Evolutionary conservation across 805 yeast genomes (phyloP), one percentile per base, ranked within the genome.

Genomic region (Yarrowia porcina): DNA sequence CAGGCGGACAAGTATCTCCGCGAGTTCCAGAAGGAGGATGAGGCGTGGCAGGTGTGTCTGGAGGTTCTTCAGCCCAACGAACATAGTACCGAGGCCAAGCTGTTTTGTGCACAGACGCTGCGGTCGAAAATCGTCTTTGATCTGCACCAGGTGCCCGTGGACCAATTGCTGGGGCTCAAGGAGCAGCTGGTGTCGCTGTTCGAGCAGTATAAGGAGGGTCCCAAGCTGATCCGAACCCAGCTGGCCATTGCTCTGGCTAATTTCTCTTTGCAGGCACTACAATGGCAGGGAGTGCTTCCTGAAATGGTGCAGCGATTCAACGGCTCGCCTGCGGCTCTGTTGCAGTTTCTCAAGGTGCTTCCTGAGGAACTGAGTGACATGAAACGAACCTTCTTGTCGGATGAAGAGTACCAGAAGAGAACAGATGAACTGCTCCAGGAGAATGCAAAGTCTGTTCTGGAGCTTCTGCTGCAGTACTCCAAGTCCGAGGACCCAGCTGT

Each of bases 81-180:
- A 4, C 67, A 67, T 30, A 74, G 83, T 4, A 66, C 84, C 45
- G 89, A 87, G 70, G 75, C 88, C 57, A 85, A 85, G 69, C 78
- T 94, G 69, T 94, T 96, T 76, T 87, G 93, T 15, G 88, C 97
- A 0, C 99, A 96, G 73, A 94, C 99, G 0, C 76, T 94, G 65
- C 79, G 97, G 66, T 86, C 92, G 45, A 63, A 82, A 69, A 82
- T 90, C 59, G 88, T 89, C 12, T 92, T 89, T 73, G 98, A 94
- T 74, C 77, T 93, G 67, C 77, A 81, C 61, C 98, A 94, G 74
- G 75, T 94, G 5, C 89, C 90, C 0, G 77, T 74, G 23, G 81
- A 79, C 4, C 78, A 84, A n/a, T 74, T 85, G 59, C 68, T 75
- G 17, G 82, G 80, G n/a, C 79, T 94, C 64, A 89, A 90, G 70